Percentiles rank a stretch among this genome's conserved stretches.
These are phyloP conservation scores for Wickerhamiella galacta DNA, from an alignment of 805 yeast genomes.

Conservation along the genomic window DNA sequence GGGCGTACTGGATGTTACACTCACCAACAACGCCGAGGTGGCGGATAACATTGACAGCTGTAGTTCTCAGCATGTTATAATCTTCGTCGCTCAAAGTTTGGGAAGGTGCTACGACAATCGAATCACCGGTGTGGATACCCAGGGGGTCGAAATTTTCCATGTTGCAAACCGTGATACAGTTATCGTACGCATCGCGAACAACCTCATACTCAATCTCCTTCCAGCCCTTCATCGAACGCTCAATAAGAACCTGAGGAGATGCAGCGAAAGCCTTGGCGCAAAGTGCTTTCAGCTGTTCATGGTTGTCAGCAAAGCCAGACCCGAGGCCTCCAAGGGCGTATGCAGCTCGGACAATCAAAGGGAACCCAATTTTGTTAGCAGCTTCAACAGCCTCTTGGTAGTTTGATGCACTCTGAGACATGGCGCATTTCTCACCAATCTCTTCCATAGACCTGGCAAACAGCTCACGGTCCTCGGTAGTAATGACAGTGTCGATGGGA, in stretches of 20 bases:
- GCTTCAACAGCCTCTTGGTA: conserved; percentile 73
- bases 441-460: conserved; percentile 91
- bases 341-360: conserved; percentile 94
- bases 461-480: conserved; percentile 95
- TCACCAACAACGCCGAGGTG: conserved; percentile 98
- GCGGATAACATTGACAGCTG: conserved; percentile 93
- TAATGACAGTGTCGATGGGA: conserved; percentile 85
- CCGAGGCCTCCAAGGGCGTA: conserved; percentile 96
- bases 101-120: conserved; percentile 96
- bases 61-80: conserved; percentile 92
- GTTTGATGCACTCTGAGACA: conserved; percentile 68
- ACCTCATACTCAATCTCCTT: conserved; percentile 97
- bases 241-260: conserved; percentile 90
- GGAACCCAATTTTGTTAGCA: conserved; percentile 77
- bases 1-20: conserved; percentile 94
- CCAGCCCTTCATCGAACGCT: conserved; percentile 98
- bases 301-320: conserved; percentile 90
- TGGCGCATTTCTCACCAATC: conserved; percentile 89
- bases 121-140: conserved; percentile 98
- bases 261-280: conserved; percentile 88
- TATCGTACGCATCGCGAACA: conserved; percentile 91
- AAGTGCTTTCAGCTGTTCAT: conserved; percentile 60
- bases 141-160: conserved; percentile 98
- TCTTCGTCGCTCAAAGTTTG: conserved; percentile 95
- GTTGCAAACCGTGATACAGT: conserved; percentile 97